Conservation (phyloP, 768 basidiomycete genomes). For the Scleroderma citrinum region DNA sequence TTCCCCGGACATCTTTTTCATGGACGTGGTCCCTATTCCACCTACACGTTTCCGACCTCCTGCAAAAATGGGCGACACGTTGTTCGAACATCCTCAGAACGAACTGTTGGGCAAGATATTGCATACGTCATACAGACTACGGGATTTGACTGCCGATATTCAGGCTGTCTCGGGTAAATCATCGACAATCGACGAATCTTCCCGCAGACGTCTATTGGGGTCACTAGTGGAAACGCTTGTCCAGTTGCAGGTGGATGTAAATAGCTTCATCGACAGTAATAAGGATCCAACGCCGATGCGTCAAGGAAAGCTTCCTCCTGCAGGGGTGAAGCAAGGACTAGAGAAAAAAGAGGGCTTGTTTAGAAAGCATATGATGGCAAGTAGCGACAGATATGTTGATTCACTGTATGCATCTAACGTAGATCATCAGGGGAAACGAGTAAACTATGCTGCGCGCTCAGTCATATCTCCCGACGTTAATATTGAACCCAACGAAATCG, state of each 20-base stretch:
- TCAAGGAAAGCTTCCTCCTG: constrained; percentile 85
- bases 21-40: constrained; percentile 85
- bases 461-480: constrained; percentile 99
- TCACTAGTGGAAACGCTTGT: constrained; percentile 74
- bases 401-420: background rate
- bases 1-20: constrained; percentile 94
- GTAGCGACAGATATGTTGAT: constrained; percentile 15
- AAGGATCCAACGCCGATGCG: constrained; percentile 87
- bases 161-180: constrained; percentile 56
- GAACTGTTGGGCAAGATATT: constrained; percentile 79
- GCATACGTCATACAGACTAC: constrained; percentile 70
- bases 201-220: constrained; percentile 54
- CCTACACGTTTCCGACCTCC: constrained; percentile 97
- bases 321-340: constrained; percentile 91
- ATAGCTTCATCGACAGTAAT: constrained; percentile 94
- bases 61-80: constrained; percentile 80
- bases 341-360: constrained; percentile 99
- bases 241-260: constrained; percentile 91
- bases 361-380: constrained; percentile 98
- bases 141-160: constrained; percentile 68
- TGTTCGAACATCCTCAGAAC: constrained; percentile 97
- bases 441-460: constrained; percentile 99
- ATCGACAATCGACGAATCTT: constrained; percentile 43
- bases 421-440: constrained; percentile 82
- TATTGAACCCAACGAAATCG: constrained; percentile 98